Base-by-base conservation (phyloP, 805 yeast species). In the Kuraishia hungarica region DNA sequence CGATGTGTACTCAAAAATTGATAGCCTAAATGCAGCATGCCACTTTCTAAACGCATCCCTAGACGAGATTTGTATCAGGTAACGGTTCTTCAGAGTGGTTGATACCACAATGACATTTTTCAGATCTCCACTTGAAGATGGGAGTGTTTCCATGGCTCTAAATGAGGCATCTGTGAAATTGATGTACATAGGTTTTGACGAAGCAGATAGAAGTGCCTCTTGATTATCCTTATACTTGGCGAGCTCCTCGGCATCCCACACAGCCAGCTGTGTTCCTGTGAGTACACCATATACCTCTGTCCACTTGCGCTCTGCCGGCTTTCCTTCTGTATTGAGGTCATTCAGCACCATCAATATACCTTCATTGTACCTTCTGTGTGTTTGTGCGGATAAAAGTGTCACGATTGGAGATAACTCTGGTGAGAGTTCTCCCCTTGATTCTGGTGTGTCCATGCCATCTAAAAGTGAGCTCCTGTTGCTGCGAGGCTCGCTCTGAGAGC, bases 131-230 rank as follows among this genome's bases (percentile, higher is more conserved):
- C 84, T 80, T 7, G 80, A 72, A 6, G 83, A 75, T 1, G 92
- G 92, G 50, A 89, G 76, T 2, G 75, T 66, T 53, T 78, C 78
- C 63, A 87, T 80, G 13, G 94, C 84, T 66, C 86, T 87, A 70
- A 90, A 85, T 19, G 85, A 83, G 1, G 97, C 88, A 68, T 94
- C 99, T 1, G 96, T 84, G 64, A 94, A 84, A 71, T 94, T 94
- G 65, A 94, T 80, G 70, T 93, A 94, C 54, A 84, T 82, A 15
- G 98, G 97, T 62, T 86, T 87, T 20, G 87, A 74, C 50, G 83
- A 75, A n/a, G 84, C 80, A 53, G 75, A 79, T 59, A 80, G 75
- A 55, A 83, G 69, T 24, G 78, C 78, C 23, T 77, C 79, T 23
- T 83, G 85, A 56, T 80, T 75, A 26, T 64, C 64, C 54, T 73